Evolutionary conservation across 2,329 filamentous ascomycete genomes (phyloP).

Genomic region (Aspergillus tanneri): DNA sequence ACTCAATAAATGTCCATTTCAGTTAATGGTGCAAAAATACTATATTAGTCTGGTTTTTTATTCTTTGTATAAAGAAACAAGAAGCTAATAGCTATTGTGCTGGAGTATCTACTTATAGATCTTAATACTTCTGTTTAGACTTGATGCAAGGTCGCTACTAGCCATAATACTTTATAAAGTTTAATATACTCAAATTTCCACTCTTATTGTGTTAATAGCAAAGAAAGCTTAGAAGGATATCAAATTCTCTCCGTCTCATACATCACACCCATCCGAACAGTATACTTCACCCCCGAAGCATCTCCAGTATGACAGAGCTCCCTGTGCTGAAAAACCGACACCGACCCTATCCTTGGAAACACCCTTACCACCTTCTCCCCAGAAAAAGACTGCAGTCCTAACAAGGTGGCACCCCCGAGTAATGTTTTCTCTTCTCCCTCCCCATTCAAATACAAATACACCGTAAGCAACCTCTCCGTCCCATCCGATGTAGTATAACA

Average conservation of each 20-base stretch:
- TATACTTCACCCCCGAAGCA: conserved; percentile 53
- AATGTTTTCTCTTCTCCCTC: conserved; percentile 38
- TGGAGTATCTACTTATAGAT: too few relatives aligned
- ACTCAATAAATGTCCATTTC: too few relatives aligned
- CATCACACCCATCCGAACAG: conserved; percentile 57
- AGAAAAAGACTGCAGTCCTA: conserved; percentile 38
- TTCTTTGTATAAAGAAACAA: too few relatives aligned
- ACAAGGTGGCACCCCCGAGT: conserved; percentile 55
- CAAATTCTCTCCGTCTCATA: conserved; percentile 31
- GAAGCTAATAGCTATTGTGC: too few relatives aligned
- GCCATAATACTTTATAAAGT: too few relatives aligned
- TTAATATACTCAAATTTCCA: too few relatives aligned
- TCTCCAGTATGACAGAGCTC: conserved; percentile 54
- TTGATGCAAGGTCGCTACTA: too few relatives aligned
- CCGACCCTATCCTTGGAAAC: conserved; percentile 50
- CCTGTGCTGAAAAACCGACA: conserved; percentile 58
- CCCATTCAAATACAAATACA: conserved; percentile 57
- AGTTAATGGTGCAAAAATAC: too few relatives aligned
- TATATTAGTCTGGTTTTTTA: too few relatives aligned
- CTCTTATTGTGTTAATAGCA: too few relatives aligned
- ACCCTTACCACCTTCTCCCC: conserved; percentile 41
- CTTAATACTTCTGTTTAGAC: too few relatives aligned
- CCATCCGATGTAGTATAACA: conserved; percentile 58
- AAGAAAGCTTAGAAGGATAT: too few relatives aligned
- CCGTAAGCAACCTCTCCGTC: conserved; percentile 52